phyloP scores from a whole-genome alignment of 306 rosid genomes.

The Acacia melanoxylon region DNA sequence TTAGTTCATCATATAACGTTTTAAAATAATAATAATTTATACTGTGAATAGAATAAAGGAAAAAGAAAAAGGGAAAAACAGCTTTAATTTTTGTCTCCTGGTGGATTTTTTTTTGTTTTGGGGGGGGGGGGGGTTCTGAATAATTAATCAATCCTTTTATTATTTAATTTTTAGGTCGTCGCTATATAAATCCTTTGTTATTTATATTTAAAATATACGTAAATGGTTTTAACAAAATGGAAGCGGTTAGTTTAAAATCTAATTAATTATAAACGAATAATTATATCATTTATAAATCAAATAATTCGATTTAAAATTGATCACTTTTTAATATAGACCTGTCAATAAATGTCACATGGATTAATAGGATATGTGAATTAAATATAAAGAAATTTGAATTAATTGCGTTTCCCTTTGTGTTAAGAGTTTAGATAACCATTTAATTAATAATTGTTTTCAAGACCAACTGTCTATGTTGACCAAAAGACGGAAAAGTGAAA shows the following conservation, averaged over 20 bases:
- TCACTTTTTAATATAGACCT: neutral
- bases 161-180: neutral
- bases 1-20: neutral
- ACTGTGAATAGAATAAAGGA: neutral
- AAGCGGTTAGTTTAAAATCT: neutral
- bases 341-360: neutral
- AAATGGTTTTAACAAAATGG: neutral
- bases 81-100: neutral
- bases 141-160: neutral
- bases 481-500: neutral
- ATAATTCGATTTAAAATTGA: no score
- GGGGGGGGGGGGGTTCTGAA: no score
- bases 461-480: neutral
- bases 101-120: no score
- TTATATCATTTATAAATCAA: no score
- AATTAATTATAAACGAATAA: neutral
- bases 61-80: neutral
- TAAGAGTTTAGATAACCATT: neutral
- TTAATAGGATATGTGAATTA: neutral
- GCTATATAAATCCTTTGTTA: neutral
- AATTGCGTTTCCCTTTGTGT: no score
- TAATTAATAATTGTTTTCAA: neutral
- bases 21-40: neutral
- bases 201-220: neutral
- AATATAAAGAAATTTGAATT: neutral